Evolutionary conservation across 805 yeast species (phyloP).

Genomic region (Metschnikowia vanudenii): DNA sequence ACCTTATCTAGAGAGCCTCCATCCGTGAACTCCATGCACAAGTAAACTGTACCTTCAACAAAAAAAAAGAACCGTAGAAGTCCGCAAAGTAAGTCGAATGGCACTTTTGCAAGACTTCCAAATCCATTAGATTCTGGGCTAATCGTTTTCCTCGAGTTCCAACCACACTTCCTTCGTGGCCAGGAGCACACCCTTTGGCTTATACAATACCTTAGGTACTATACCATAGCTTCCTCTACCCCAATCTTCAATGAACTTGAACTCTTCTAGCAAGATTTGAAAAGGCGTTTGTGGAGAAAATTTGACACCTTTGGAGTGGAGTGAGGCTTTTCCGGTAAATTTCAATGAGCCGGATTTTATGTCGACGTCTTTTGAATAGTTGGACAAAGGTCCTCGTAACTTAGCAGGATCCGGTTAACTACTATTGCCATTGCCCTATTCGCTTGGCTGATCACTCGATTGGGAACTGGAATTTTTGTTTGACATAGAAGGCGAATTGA

Average conservation of each 20-base stretch:
- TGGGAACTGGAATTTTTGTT: constrained; percentile 15
- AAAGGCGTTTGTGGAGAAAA: constrained; percentile 87
- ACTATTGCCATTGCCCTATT: constrained; percentile 15
- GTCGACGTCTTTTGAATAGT: constrained; percentile 84
- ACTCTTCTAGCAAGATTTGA: constrained; percentile 79
- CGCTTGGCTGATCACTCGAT: constrained; percentile 22
- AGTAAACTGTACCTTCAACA: constrained; percentile 97
- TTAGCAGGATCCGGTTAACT: constrained; percentile 11
- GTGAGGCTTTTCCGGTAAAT: constrained; percentile 89
- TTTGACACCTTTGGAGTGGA: constrained; percentile 89
- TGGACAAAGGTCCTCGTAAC: constrained; percentile 68
- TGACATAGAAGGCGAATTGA: constrained; percentile 19
- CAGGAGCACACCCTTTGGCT: constrained; percentile 88
- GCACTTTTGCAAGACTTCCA: constrained; percentile 91
- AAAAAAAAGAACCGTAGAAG: constrained; percentile 95
- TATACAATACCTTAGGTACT: constrained; percentile 88
- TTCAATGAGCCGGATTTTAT: constrained; percentile 88
- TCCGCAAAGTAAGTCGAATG: constrained; percentile 89
- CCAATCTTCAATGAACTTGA: constrained; percentile 78
- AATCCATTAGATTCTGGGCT: constrained; percentile 92
- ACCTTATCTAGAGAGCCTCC: constrained; percentile 91
- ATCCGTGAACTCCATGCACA: constrained; percentile 98
- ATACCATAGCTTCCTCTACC: constrained; percentile 98
- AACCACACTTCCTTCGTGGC: constrained; percentile 96
- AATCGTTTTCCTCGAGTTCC: constrained; percentile 93